Base-by-base conservation (phyloP, 106 monocot species). In the Hemerocallis citrina region DNA sequence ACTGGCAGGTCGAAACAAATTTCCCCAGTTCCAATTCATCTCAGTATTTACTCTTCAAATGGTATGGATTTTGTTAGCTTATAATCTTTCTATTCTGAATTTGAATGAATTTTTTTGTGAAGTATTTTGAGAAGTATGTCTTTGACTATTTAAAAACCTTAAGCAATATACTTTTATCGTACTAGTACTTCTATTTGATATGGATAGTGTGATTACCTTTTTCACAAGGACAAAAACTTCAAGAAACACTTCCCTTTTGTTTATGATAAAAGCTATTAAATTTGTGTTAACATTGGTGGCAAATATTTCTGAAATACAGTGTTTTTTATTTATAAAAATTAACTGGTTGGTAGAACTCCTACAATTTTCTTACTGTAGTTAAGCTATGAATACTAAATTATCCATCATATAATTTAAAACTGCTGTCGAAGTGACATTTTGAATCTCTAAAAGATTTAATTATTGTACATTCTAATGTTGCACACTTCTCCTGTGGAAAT, bases 11-110 rank as follows among this genome's bases (percentile, higher is more conserved):
- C 68, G 3, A 86, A 81, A 38, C 86, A 86, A 57, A 86, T 86
- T 47, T 86, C 86, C 32, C 81, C 77, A 31, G 74, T 81, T 75
- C 86, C 86, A 5, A 86, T 86, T 69, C 78, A 86, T 69, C 81
- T 86, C 45, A 86, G 86, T 58, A 86, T 86, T 38, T 84, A 79
- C 48, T 84, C 84, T 28, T 72, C 84, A 43, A 59, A 81, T 59
- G 86, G 84, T 78, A 66, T 51, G 43, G 25, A 11, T 3, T 57
- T 28, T 9, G 17, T 23, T 36, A 8, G 11, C 12, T 31, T 34
- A 17, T 50, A 12, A 3, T 8, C 2, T 16, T 31, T 64, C 36
- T 13, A 21, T 50, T 5, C 49, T 9, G n/a, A n/a, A n/a, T 33
- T 10, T 4, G 47, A 21, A 7, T 21, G 47, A 47, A n/a, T n/a